Base-by-base conservation (phyloP, 768 basidiomycete genomes). In the Hypsizygus marmoreus region DNA sequence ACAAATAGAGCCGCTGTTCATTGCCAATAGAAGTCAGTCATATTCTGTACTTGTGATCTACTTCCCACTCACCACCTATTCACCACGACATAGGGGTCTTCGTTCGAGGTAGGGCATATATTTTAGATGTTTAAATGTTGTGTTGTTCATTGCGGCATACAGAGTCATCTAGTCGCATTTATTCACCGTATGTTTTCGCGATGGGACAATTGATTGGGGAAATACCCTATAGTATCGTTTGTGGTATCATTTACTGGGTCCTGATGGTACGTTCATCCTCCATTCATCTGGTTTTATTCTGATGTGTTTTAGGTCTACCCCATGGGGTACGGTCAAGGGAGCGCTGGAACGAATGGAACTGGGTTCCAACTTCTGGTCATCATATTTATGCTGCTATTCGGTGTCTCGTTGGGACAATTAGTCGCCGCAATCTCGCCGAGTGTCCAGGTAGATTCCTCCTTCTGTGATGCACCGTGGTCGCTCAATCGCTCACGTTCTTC, bases 121-220 rank as follows among this genome's bases (percentile, higher is more conserved):
- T 8, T 6, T 57, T 63, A 50, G 54, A 40, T 49, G 16, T 9
- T 46, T 28, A 25, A 20, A 24, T 39, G 17, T 28, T n/a, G 2
- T 13, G 17, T 28, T 24, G 20, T 25, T 34, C 11, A 30, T 40
- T 2, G 9, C 29, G 4, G 14, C 41, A 9, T 39, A 6, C 58
- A 74, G 91, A 93, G 68, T 76, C 88, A 0, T 88, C 85, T 2
- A 88, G 87, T 67, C 80, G 87, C 49, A 93, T 94, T 58, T 94
- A 94, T 66, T 88, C 85, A 0, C 84, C 89, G 0, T 84, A 83
- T 46, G 88, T 91, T 16, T 95, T 95, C 60, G 87, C 91, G 23
- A 76, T 90, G 25, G 82, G 84, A 2, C 92, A 94, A 59, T 72
- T 94, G 19, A 60, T 89, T 11, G 84, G 90, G 32, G 91, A 95